Base-by-base conservation (phyloP, 495 filamentous ascomycete species). In the Penicillium parvum region DNA sequence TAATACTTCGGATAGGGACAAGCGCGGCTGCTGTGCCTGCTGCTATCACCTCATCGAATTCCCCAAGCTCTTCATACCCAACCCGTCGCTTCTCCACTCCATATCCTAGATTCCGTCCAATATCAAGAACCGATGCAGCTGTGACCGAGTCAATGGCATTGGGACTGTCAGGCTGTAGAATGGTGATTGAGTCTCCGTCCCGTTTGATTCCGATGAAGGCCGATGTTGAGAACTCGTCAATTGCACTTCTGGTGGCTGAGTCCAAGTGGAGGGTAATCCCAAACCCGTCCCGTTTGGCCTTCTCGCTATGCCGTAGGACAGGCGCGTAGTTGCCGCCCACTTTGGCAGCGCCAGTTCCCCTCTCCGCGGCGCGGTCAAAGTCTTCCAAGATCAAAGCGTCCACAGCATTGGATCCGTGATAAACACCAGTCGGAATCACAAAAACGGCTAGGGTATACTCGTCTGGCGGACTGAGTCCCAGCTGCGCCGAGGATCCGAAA, bases 1-100 rank as follows among this genome's bases (percentile, higher is more conserved):
- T 87, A 50, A 98, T 95, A 36, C 84, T 90, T 38, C 82, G 81
- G 57, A 98, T 88, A 1, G 92, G 92, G 7, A 96, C 89, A 30
- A 98, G 69, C 1, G 88, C 86, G 0, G 91, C 92, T 4, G 92
- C 92, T 1, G 92, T 98, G 0, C 92, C 92, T 1, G 88, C 89
- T 3, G 91, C 92, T 66, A 96, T 76, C 14, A 98, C 82, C 63
- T 98, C 92, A 32, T 72, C 72, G 66, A 97, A 96, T 5, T 65
- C 58, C 10, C 66, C 58, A 7, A 96, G 69, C 49, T 98, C 91
- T n/a, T 78, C 72, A 62, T 91, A 91, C 1, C 3, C 27, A n/a
- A 61, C 58, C 9, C 44, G 43, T 25, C 83, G 60, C 49, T 68
- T 71, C 61, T 88, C 85, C 4, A 85, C 79, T 32, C 69, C 72